Evolutionary conservation across 2,329 filamentous ascomycete species (phyloP).

Genomic region (Fusarium keratoplasticum): DNA sequence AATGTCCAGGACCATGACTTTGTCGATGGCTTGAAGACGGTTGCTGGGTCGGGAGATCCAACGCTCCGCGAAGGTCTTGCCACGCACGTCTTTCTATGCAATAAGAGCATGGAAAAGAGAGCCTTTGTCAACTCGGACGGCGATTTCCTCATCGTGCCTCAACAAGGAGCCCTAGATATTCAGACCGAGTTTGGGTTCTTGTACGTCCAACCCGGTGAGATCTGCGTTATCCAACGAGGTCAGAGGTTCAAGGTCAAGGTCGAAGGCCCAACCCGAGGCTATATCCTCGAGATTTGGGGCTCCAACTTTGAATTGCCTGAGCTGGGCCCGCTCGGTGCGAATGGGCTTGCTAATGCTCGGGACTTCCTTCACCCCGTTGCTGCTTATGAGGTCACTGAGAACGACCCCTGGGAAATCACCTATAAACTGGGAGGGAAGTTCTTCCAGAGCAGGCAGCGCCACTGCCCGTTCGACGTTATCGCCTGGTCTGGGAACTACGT

Average conservation of each 20-base stretch:
- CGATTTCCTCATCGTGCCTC: constrained; percentile 73
- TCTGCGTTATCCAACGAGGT: constrained; percentile 73
- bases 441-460: constrained; percentile 69
- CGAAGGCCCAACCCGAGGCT: constrained; percentile 71
- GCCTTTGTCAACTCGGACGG: constrained; percentile 70
- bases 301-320: constrained; percentile 74
- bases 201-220: constrained; percentile 73
- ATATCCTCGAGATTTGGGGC: constrained; percentile 75
- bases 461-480: constrained; percentile 77
- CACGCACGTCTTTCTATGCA: constrained; percentile 59
- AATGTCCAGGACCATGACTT: constrained; percentile 53
- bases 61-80: constrained; percentile 60
- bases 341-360: constrained; percentile 71
- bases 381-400: constrained; percentile 62
- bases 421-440: constrained; percentile 72
- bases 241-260: constrained; percentile 57
- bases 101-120: constrained; percentile 57
- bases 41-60: constrained; percentile 61
- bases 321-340: constrained; percentile 74
- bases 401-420: constrained; percentile 66
- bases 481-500: constrained; percentile 78
- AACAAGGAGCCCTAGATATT: constrained; percentile 74
- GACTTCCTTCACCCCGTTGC: constrained; percentile 74
- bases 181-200: constrained; percentile 75
- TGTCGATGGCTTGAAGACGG: constrained; percentile 58